Percentiles rank a stretch among this genome's conserved stretches.
Evolutionary conservation across 2,329 filamentous ascomycete species (phyloP).

Genomic region (Mariannaea sp.): DNA sequence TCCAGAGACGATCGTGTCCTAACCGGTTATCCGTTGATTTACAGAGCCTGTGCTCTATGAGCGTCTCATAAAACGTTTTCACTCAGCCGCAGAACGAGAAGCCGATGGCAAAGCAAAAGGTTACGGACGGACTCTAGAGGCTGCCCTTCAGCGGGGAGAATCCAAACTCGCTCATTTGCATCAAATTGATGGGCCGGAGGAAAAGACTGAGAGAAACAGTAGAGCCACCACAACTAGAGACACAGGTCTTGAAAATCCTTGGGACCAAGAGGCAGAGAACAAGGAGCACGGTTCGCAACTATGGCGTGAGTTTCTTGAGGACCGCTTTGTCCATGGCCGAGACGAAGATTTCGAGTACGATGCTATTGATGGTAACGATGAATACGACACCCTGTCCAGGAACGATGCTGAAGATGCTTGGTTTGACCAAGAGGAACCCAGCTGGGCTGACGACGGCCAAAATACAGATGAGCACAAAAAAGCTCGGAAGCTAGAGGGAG

Average conservation of each 20-base stretch:
- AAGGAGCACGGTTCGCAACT: constrained; percentile 69
- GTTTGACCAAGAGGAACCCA: constrained; percentile 79
- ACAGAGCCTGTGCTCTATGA: constrained; percentile 84
- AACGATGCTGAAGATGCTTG: constrained; percentile 73
- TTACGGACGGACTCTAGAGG: constrained; percentile 78
- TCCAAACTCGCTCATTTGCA: constrained; percentile 67
- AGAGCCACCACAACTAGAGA: constrained; percentile 3
- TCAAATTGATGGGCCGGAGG: constrained; percentile 10
- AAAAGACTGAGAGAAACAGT: background rate
- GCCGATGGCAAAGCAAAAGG: constrained; percentile 74
- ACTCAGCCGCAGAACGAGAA: constrained; percentile 73
- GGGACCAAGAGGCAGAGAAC: constrained; percentile 37
- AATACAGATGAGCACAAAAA: constrained; percentile 4
- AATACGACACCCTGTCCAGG: constrained; percentile 67
- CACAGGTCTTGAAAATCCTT: constrained; percentile 45
- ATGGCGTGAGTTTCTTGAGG: constrained; percentile 74
- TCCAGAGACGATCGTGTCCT: background rate
- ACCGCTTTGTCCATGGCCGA: constrained; percentile 74
- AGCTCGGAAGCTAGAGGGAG: constrained; percentile 48
- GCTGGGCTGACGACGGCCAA: constrained; percentile 58
- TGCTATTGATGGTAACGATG: constrained; percentile 71
- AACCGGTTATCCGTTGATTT: constrained; percentile 7
- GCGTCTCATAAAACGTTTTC: constrained; percentile 75
- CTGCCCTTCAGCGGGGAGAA: constrained; percentile 77
- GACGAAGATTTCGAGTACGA: constrained; percentile 82